A percentile compares a stretch with the other conserved stretches of the same genome.
phyloP scores from a whole-genome alignment of 768 basidiomycete species.

The Tricholoma furcatifolium region DNA sequence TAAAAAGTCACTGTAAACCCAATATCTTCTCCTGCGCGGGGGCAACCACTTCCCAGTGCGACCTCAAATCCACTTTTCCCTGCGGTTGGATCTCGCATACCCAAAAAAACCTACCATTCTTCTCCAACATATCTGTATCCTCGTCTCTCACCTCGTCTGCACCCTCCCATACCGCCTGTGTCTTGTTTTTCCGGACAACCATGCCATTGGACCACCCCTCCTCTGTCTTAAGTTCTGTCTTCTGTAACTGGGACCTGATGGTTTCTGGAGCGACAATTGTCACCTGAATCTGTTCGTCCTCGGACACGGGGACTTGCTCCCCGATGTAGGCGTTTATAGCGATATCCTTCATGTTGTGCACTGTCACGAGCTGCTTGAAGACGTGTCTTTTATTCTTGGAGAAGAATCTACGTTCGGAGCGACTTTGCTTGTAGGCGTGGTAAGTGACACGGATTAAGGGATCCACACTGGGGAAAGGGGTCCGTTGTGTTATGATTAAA shows the following conservation, averaged over 20 bases:
- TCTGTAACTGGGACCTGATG: background rate
- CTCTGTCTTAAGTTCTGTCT: background rate
- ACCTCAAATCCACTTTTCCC: constrained; percentile 1
- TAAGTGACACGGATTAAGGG: constrained; percentile 26
- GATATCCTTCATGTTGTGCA: constrained; percentile 22
- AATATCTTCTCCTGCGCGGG: background rate
- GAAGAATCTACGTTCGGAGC: constrained; percentile 23
- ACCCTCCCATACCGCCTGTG: constrained; percentile 27
- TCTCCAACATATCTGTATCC: constrained; percentile 6
- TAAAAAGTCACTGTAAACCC: too few species aligned
- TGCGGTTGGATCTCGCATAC: background rate
- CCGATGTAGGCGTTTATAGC: constrained; percentile 16
- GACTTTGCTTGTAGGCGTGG: constrained; percentile 22
- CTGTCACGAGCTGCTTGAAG: constrained; percentile 22
- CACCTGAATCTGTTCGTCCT: constrained; percentile 14
- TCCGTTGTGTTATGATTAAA: background rate
- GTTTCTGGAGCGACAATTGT: constrained; percentile 1
- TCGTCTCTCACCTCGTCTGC: constrained; percentile 14
- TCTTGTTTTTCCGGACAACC: constrained; percentile 15
- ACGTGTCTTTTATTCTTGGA: constrained; percentile 20
- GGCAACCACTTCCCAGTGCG: constrained; percentile 1
- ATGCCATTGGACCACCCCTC: constrained; percentile 2
- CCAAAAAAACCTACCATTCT: constrained; percentile 14
- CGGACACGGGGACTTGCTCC: constrained; percentile 25
- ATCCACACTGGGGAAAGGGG: constrained; percentile 17